Evolutionary conservation across 83 land plant species (phyloP), one percentile per base, ranked within the genome.

Genomic region (Picea abies): DNA sequence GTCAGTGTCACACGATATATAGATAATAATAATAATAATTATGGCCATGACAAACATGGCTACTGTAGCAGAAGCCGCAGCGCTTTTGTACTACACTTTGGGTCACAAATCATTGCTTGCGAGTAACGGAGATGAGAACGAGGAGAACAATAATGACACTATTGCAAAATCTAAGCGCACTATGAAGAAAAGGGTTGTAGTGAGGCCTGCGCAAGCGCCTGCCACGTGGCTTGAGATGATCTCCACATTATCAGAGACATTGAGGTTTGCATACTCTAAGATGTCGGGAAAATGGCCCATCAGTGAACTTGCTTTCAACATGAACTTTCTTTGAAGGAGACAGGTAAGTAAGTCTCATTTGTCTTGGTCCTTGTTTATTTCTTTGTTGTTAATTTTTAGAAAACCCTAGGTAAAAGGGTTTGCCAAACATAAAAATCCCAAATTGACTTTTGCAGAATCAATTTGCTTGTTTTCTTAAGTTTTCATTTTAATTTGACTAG

Each of bases 21-120:
- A 44, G 8, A 44, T 44, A 44, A 0, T 44, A 44, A 0, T 44
- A 44, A 44, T 44, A 44, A 44, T 41, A 41, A 80, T 23, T 5
- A 95, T 93, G 94, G 96, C 96, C 22, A 95, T 96, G 60, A 95
- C 95, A 60, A 90, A 95, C 1, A 93, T 95, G 95, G 98, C 96
- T 2, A 93, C 94, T 12, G 94, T 94, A 61, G 98, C 92, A 22
- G 98, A 94, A 49, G 96, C 96, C 26, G 98, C 96, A 72, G 93
- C 92, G 12, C 87, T 95, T 67, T 76, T 93, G 70, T 93, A 95
- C 76, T 93, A 95, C 76, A 88, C 96, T 26, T 79, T 90, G 79
- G 90, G 85, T 29, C 83, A 85, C 29, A 92, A 85, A 79, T 60
- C 88, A 16, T n/a, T 83, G 41, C 85, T 79, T 7, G 69, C 20